Conservation (phyloP, 2,329 filamentous ascomycete genomes). For the Neurospora crassa region DNA sequence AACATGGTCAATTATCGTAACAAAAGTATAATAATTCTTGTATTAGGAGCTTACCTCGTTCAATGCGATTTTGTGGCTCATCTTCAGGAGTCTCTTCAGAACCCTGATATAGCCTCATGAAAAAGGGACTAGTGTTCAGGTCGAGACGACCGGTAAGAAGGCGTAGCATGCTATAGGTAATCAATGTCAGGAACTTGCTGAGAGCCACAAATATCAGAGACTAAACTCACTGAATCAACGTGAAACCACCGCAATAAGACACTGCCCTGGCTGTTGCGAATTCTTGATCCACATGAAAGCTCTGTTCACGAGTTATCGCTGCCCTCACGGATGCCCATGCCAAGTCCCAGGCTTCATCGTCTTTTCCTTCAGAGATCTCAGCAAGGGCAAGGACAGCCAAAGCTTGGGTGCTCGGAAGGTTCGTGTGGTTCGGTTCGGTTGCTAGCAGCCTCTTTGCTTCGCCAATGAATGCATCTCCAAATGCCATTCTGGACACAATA, state of each 20-base stretch:
- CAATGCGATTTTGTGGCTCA: conserved; percentile 11
- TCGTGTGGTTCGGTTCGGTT: conserved; percentile 6
- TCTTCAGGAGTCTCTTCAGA: conserved; percentile 11
- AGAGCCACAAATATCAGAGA: neutral
- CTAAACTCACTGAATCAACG: conserved; percentile 12
- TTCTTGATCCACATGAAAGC: conserved; percentile 4
- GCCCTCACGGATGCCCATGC: conserved; percentile 12
- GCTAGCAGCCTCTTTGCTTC: conserved; percentile 14
- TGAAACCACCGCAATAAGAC: conserved; percentile 16
- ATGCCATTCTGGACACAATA: conserved; percentile 9
- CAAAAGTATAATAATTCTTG: neutral
- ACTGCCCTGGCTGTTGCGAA: conserved; percentile 11
- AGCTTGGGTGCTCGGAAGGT: conserved; percentile 16
- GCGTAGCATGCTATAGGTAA: conserved; percentile 8
- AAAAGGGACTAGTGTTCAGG: conserved; percentile 15
- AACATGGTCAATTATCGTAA: neutral
- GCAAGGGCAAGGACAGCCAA: conserved; percentile 14
- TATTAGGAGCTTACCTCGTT: conserved; percentile 11
- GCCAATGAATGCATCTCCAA: conserved; percentile 14
- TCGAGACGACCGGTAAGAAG: conserved; percentile 17
- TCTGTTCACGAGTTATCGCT: conserved; percentile 6
- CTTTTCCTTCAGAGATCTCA: conserved; percentile 15
- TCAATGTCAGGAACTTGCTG: neutral
- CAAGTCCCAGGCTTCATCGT: conserved; percentile 15
- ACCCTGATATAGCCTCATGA: conserved; percentile 14